These are phyloP conservation scores for Myrica gale DNA, from an alignment of 306 rosid genomes.

Conservation along the genomic window DNA sequence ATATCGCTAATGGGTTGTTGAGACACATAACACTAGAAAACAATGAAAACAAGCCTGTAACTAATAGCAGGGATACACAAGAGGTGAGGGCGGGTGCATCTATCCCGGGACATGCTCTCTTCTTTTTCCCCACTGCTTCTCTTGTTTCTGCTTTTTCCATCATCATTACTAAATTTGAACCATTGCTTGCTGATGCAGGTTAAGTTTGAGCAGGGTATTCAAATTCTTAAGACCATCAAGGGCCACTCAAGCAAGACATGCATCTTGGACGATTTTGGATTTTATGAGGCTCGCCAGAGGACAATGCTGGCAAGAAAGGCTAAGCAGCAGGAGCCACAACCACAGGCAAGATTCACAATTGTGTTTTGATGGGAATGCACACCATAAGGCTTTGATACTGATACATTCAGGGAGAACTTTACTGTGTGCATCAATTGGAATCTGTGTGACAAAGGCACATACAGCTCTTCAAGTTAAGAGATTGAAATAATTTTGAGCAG, in stretches of 20 bases:
- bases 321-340: slow-evolving; percentile 36
- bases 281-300: slow-evolving; percentile 46
- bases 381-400: background rate
- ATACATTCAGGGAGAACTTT: background rate
- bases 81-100: slow-evolving; percentile 40
- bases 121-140: background rate
- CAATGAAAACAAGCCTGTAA: slow-evolving; percentile 56
- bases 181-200: slow-evolving; percentile 32
- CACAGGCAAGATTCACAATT: slow-evolving; percentile 27
- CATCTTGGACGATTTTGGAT: slow-evolving; percentile 55
- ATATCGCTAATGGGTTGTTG: slow-evolving; percentile 41
- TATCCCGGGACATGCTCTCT: background rate
- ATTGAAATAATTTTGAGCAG: background rate
- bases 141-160: background rate
- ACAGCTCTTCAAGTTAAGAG: background rate
- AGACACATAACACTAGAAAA: slow-evolving; percentile 56
- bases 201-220: slow-evolving; percentile 40
- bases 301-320: slow-evolving; percentile 34
- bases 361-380: background rate
- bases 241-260: slow-evolving; percentile 40
- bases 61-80: slow-evolving; percentile 56
- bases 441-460: background rate
- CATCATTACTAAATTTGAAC: background rate
- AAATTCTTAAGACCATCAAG: slow-evolving; percentile 44
- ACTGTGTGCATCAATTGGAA: background rate